Conservation (phyloP, 2,329 filamentous ascomycete species). For the Venturia asperata region DNA sequence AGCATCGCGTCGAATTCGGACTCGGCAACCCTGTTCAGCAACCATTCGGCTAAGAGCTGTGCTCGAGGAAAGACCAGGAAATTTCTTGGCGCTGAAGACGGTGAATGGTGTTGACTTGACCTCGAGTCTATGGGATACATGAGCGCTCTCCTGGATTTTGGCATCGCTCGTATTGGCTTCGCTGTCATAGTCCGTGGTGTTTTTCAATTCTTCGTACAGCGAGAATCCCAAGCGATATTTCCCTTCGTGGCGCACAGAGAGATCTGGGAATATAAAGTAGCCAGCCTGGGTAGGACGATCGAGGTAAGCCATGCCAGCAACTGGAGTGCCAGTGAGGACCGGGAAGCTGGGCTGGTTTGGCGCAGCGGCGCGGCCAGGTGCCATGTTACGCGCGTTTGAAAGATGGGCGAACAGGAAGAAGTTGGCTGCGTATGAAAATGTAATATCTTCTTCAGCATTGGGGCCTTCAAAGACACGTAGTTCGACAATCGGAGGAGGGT, state of each 20-base stretch:
- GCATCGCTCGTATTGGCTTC: conserved; percentile 37
- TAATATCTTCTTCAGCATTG: conserved; percentile 51
- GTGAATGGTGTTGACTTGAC: conserved; percentile 81
- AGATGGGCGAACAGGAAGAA: conserved; percentile 96
- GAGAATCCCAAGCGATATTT: conserved; percentile 87
- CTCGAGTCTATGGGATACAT: conserved; percentile 79
- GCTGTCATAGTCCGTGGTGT: conserved; percentile 66
- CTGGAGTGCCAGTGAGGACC: conserved; percentile 87
- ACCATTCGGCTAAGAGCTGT: conserved; percentile 83
- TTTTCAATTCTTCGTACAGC: conserved; percentile 88
- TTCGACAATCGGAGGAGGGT: conserved; percentile 90
- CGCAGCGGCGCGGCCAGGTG: conserved; percentile 66
- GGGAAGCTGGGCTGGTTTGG: conserved; percentile 62
- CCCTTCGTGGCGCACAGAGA: conserved; percentile 93
- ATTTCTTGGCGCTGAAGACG: conserved; percentile 97
- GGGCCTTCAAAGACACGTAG: conserved; percentile 73
- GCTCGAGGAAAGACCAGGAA: conserved; percentile 86
- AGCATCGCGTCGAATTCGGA: conserved; percentile 89
- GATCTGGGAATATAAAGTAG: conserved; percentile 96
- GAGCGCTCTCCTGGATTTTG: conserved; percentile 34
- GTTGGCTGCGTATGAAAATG: conserved; percentile 89
- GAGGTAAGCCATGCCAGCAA: conserved; percentile 92
- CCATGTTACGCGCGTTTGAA: conserved; percentile 76
- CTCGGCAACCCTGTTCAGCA: conserved; percentile 92
- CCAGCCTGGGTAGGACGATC: conserved; percentile 73